Evolutionary conservation across 2,329 filamentous ascomycete species (phyloP), one percentile per base, ranked within the genome.

Genomic region (Claviceps purpurea): DNA sequence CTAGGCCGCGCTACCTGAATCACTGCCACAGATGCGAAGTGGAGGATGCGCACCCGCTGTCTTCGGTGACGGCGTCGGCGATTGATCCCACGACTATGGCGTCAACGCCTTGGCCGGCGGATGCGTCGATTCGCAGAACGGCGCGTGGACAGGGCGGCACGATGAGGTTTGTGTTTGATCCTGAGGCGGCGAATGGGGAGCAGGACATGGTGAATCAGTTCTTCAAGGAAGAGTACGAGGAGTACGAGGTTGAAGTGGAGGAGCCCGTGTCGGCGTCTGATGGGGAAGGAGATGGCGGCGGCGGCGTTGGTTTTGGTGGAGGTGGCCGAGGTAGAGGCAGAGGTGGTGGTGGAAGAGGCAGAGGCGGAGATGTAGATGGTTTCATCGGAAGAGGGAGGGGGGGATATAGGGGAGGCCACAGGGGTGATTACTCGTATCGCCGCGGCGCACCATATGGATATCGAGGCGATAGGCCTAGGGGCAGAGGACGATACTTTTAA

Each of bases 111-210:
- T 64, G 66, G 57, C 63, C 68, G 1, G 68, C 68, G 7, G 64
- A 67, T 38, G 58, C 63, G 2, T 61, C 64, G 0, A 60, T 62
- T 13, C 58, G 61, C 10, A 57, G 66, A 1, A 62, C 65, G 5
- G 65, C 65, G 61, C 56, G 72, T 67, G 59, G 73, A 63, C 66
- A 76, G 60, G 84, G 88, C 22, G 86, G 86, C 6, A 95, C 91
- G 0, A 81, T 94, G 57, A 80, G 93, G 6, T 97, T 95, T 65
- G 88, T 96, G 68, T 83, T 97, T 48, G 87, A 95, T 57, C 80
- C 84, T 0, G 83, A 85, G 51, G 78, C 84, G 49, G 89, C 89
- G 2, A 76, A 78, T 47, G 74, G 75, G 16, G 93, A 98, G 68
- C 79, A 81, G 59, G 75, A 76, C 13, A 74, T 77, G 13, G 84